phyloP scores from a whole-genome alignment of 2,329 filamentous ascomycete species.

The Colletotrichum sublineola region DNA sequence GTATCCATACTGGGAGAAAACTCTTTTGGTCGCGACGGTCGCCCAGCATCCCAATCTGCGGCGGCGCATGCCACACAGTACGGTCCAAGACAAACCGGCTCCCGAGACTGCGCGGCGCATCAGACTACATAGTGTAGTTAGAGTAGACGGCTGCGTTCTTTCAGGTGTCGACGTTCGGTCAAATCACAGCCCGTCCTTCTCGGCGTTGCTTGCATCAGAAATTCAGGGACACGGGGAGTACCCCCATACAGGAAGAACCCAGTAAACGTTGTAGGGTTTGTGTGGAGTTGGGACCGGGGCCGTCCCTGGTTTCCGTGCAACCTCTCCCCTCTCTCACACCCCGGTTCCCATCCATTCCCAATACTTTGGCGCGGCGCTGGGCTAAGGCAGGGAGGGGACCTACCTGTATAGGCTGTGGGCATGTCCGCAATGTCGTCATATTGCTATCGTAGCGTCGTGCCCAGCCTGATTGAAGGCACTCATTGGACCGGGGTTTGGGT shows the following conservation, averaged over 20 bases:
- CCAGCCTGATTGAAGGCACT: neutral
- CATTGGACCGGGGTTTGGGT: constrained; percentile 13
- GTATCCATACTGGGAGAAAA: constrained; percentile 3
- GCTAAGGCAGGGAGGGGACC: constrained; percentile 5
- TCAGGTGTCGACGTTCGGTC: constrained; percentile 1
- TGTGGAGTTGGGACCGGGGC: constrained; percentile 39
- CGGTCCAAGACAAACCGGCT: too few species aligned
- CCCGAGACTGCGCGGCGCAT: too few species aligned
- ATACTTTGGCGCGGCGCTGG: constrained; percentile 29
- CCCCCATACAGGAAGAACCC: constrained; percentile 9
- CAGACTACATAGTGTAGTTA: too few species aligned
- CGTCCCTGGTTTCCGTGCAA: constrained; percentile 27
- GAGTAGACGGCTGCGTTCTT: neutral
- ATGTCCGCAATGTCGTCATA: constrained; percentile 42
- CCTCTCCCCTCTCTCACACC: neutral
- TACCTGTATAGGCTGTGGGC: neutral
- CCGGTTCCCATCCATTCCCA: constrained; percentile 15
- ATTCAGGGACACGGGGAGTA: constrained; percentile 36
- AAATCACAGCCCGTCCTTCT: constrained; percentile 12
- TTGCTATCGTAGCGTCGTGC: constrained; percentile 11
- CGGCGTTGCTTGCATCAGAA: constrained; percentile 30
- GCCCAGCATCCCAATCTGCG: constrained; percentile 9
- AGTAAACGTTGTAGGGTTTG: constrained; percentile 27
- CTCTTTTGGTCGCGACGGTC: constrained; percentile 1
- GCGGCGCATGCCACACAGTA: constrained; percentile 21